A percentile compares a stretch with the other conserved stretches of the same genome.
phyloP scores from a whole-genome alignment of 176 grass and related monocot species.

The Alopecurus myosuroides region DNA sequence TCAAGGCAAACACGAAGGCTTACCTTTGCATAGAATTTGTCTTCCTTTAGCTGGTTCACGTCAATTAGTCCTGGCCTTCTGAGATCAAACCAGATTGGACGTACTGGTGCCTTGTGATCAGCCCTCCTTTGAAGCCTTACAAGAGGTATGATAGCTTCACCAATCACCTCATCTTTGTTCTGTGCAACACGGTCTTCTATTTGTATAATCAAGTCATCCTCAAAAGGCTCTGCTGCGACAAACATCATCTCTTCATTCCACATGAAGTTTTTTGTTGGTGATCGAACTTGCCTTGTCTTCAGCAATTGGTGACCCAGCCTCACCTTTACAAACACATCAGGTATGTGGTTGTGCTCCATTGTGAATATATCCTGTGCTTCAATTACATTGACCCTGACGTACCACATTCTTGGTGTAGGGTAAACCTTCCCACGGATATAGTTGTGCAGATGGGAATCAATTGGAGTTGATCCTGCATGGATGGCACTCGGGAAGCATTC shows the following conservation, averaged over 20 bases:
- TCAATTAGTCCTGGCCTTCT: constrained; percentile 49
- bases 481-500: constrained; percentile 76
- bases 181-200: constrained; percentile 59
- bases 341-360: constrained; percentile 41
- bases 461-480: constrained; percentile 49
- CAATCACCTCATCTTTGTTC: constrained; percentile 74
- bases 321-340: constrained; percentile 60
- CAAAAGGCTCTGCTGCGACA: constrained; percentile 86
- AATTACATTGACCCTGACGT: constrained; percentile 66
- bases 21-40: constrained; percentile 81
- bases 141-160: constrained; percentile 35
- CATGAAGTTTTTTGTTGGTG: constrained; percentile 56
- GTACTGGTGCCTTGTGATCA: constrained; percentile 47
- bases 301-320: constrained; percentile 54
- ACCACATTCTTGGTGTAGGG: constrained; percentile 79
- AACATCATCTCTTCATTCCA: constrained; percentile 92
- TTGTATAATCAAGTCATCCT: constrained; percentile 64
- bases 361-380: constrained; percentile 71
- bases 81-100: constrained; percentile 58
- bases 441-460: constrained; percentile 38
- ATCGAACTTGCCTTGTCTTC: constrained; percentile 54
- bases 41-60: constrained; percentile 68
- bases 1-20: constrained; percentile 57
- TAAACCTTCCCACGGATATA: constrained; percentile 93
- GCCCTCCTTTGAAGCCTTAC: constrained; percentile 37